Percentiles rank a stretch among this genome's conserved stretches.
Evolutionary conservation across 805 yeast genomes (phyloP).

Genomic region (Saccharomycopsis javanensis): DNA sequence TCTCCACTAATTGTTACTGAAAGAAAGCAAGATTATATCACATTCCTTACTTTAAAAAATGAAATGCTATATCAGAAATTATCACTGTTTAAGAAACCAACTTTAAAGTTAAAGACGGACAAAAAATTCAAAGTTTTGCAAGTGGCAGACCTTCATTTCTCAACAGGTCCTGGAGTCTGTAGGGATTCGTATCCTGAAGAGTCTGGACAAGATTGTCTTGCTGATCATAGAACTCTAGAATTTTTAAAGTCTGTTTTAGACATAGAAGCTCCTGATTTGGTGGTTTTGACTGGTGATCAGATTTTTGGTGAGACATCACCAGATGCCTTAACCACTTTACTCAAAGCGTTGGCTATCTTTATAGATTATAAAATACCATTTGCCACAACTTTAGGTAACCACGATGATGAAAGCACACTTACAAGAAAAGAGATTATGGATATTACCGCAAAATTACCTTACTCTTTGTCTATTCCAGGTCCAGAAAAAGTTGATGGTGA

Average conservation of each 20-base stretch:
- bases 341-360: slow-evolving; percentile 67
- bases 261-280: slow-evolving; percentile 72
- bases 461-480: slow-evolving; percentile 50
- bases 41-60: slow-evolving; percentile 12
- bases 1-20: slow-evolving; percentile 21
- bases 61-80: slow-evolving; percentile 2
- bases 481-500: slow-evolving; percentile 65
- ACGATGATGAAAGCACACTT: slow-evolving; percentile 81
- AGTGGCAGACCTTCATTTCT: slow-evolving; percentile 83
- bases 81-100: slow-evolving; percentile 20
- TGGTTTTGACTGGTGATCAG: slow-evolving; percentile 87
- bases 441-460: slow-evolving; percentile 52
- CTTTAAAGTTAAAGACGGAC: slow-evolving; percentile 30
- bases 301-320: slow-evolving; percentile 71
- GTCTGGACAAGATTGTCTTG: slow-evolving; percentile 47
- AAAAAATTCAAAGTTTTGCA: slow-evolving; percentile 72
- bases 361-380: slow-evolving; percentile 64
- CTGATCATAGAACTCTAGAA: slow-evolving; percentile 60
- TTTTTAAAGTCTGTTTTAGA: slow-evolving; percentile 61
- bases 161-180: slow-evolving; percentile 78
- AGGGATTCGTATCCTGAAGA: slow-evolving; percentile 58
- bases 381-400: slow-evolving; percentile 85
- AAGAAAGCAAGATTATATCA: slow-evolving; percentile 8
- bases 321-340: slow-evolving; percentile 74
- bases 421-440: slow-evolving; percentile 51